Conservation (phyloP, 2,329 filamentous ascomycete genomes). For the Stemphylium vesicarium region DNA sequence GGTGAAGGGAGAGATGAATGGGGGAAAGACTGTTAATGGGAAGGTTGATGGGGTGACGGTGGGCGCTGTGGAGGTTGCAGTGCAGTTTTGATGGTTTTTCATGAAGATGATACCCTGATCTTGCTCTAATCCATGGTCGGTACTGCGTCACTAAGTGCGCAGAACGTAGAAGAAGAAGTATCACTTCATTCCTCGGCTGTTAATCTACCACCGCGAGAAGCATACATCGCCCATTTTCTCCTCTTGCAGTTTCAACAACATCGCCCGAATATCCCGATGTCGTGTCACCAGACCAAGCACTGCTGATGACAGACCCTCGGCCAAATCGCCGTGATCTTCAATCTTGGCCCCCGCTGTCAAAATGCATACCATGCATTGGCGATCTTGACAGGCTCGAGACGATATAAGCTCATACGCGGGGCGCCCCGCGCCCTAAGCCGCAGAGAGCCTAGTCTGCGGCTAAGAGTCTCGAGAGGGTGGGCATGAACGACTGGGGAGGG, state of each 20-base stretch:
- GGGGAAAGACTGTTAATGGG: neutral
- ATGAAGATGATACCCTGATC: neutral
- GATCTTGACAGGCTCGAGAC: neutral
- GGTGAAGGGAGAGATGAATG: neutral
- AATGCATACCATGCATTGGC: neutral
- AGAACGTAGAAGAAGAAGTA: too few relatives aligned
- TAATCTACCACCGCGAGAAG: too few relatives aligned
- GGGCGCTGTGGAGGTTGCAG: neutral
- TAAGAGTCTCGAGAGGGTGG: too few relatives aligned
- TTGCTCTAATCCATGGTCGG: neutral
- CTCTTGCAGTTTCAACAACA: neutral
- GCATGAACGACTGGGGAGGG: too few relatives aligned
- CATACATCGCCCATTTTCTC: too few relatives aligned
- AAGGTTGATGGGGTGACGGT: neutral
- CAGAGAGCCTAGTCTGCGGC: too few relatives aligned
- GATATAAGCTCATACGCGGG: neutral
- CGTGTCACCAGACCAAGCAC: neutral
- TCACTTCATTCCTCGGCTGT: too few relatives aligned
- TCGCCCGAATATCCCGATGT: neutral
- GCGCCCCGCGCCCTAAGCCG: too few relatives aligned
- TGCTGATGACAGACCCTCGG: neutral
- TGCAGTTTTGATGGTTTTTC: neutral
- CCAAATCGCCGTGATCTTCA: conserved; percentile 7
- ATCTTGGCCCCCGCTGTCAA: neutral
- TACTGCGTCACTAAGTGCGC: too few relatives aligned